A percentile compares a stretch with the other conserved stretches of the same genome.
These are phyloP conservation scores for Periconia sp. DNA, from an alignment of 2,329 filamentous ascomycete species.

Conservation along the genomic window DNA sequence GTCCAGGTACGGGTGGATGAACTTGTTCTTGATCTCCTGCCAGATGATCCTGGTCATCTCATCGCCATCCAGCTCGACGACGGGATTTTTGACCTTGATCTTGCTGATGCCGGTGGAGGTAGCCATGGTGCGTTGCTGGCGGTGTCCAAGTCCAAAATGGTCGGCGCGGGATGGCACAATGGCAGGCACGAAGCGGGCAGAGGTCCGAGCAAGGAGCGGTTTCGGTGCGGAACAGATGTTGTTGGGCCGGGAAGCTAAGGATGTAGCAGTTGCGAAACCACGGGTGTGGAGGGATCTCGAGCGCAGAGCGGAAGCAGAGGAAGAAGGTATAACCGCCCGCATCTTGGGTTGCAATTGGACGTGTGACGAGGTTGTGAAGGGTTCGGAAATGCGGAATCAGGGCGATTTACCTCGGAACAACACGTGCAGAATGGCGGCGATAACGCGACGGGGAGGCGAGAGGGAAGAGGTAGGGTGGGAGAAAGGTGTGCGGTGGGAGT, in stretches of 20 bases:
- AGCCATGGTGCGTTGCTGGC: slow-evolving; percentile 36
- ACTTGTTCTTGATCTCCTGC: slow-evolving; percentile 99
- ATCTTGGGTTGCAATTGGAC: background rate
- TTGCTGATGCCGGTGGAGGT: slow-evolving; percentile 78
- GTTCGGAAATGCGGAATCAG: background rate
- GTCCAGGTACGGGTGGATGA: slow-evolving; percentile 94
- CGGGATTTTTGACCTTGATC: slow-evolving; percentile 99
- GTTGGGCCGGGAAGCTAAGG: slow-evolving; percentile 21
- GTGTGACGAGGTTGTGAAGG: too few relatives aligned
- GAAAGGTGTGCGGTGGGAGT: background rate
- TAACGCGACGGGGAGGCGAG: background rate
- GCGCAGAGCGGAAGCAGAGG: slow-evolving; percentile 22
- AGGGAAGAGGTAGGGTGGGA: background rate
- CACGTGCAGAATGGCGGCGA: background rate
- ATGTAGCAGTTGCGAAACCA: slow-evolving; percentile 33
- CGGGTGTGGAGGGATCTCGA: slow-evolving; percentile 20
- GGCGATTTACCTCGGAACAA: background rate
- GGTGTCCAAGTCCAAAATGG: background rate
- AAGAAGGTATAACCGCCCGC: slow-evolving; percentile 4
- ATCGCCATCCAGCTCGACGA: slow-evolving; percentile 94
- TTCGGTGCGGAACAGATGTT: slow-evolving; percentile 5
- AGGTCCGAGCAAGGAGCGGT: background rate
- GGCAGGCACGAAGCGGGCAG: slow-evolving; percentile 5
- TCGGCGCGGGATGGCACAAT: background rate
- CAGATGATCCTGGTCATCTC: slow-evolving; percentile 99